These are phyloP conservation scores for Leccinum subgranulosum DNA, from an alignment of 768 basidiomycete genomes.

Conservation along the genomic window DNA sequence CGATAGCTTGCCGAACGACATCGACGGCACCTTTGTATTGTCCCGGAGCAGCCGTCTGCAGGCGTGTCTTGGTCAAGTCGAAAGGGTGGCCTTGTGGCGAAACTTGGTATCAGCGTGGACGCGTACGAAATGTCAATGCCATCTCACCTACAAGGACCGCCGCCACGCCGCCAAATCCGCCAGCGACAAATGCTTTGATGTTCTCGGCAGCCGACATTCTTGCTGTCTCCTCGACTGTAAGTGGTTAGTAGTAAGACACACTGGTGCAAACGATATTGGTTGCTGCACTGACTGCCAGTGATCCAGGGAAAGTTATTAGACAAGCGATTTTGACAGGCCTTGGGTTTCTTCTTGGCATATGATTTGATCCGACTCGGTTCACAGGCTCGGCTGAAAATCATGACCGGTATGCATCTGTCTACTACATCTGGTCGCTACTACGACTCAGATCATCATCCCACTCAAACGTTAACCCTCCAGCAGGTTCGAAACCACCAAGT, in stretches of 20 bases:
- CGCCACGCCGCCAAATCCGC: conserved; percentile 86
- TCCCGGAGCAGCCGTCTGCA: conserved; percentile 90
- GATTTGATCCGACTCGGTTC: conserved; percentile 19
- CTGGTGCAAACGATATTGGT: neutral
- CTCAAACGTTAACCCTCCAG: conserved; percentile 64
- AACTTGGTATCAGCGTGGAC: conserved; percentile 5
- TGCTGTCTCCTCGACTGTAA: conserved; percentile 14
- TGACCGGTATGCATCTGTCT: too few species aligned
- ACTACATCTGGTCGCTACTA: too few species aligned
- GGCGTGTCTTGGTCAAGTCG: conserved; percentile 92
- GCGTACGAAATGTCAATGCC: neutral
- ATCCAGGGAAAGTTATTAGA: conserved; percentile 14
- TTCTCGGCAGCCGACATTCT: conserved; percentile 36
- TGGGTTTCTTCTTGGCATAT: conserved; percentile 22
- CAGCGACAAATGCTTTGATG: conserved; percentile 86
- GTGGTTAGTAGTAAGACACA: conserved; percentile 12
- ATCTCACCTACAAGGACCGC: conserved; percentile 82
- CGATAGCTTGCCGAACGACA: conserved; percentile 87
- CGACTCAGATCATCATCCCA: conserved; percentile 31
- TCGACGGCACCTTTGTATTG: conserved; percentile 90
- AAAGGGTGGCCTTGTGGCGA: conserved; percentile 82
- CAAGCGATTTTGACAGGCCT: conserved; percentile 20
- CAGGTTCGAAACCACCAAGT: conserved; percentile 87
- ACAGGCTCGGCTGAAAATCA: neutral
- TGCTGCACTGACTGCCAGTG: neutral